A percentile compares a stretch with the other conserved stretches of the same genome.
Conservation (phyloP, 768 basidiomycete species). For the Amanita thiersii region DNA sequence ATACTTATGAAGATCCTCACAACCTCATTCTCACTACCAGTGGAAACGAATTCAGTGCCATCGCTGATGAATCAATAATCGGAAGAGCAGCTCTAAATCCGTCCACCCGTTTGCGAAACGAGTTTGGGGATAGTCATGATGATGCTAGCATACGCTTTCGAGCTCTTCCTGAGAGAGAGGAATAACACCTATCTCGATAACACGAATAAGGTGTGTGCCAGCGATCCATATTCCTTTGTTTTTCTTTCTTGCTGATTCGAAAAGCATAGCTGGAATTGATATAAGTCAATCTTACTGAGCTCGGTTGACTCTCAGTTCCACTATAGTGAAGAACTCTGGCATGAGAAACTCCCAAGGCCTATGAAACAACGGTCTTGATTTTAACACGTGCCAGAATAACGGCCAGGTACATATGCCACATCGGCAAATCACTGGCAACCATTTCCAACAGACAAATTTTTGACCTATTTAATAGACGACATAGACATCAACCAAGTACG, state of each 20-base stretch:
- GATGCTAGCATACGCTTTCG: slow-evolving; percentile 35
- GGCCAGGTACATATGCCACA: slow-evolving; percentile 28
- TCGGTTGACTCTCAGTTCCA: background rate
- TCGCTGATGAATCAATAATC: slow-evolving; percentile 38
- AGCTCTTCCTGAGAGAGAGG: slow-evolving; percentile 31
- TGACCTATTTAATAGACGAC: slow-evolving; percentile 28
- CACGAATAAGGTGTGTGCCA: slow-evolving; percentile 30
- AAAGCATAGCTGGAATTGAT: slow-evolving; percentile 26
- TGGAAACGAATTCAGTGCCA: slow-evolving; percentile 27
- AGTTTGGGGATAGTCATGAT: slow-evolving; percentile 42
- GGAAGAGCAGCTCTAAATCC: slow-evolving; percentile 32
- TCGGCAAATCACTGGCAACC: no score
- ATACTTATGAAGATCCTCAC: slow-evolving; percentile 48
- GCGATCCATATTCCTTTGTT: background rate
- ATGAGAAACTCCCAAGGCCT: slow-evolving; percentile 38
- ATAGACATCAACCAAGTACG: slow-evolving; percentile 51
- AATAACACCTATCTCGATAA: slow-evolving; percentile 37
- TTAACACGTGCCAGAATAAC: slow-evolving; percentile 30
- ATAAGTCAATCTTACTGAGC: slow-evolving; percentile 15
- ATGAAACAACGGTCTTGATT: slow-evolving; percentile 36
- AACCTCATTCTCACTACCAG: slow-evolving; percentile 48
- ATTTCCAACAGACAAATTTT: background rate
- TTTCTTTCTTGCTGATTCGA: background rate
- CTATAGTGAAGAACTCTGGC: slow-evolving; percentile 30
- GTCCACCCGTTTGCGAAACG: slow-evolving; percentile 30